Conservation (phyloP, 345 rosid genomes). For the Sonneratia caseolaris region DNA sequence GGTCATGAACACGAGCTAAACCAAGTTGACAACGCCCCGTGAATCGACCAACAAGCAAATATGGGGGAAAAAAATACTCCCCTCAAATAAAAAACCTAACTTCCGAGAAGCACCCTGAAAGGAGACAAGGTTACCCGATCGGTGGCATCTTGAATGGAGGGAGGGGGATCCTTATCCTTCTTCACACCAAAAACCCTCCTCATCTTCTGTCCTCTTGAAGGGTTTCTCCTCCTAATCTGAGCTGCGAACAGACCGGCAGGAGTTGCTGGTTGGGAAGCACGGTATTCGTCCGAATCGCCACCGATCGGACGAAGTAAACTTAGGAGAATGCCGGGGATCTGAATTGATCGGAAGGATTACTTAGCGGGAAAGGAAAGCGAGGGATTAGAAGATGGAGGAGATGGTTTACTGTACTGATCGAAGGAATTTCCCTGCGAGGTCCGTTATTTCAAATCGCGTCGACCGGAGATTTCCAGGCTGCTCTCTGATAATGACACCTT, state of each 20-base stretch:
- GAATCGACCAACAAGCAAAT: not conserved
- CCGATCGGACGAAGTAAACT: not conserved
- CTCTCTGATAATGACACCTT: too few relatives aligned
- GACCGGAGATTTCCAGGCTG: too few relatives aligned
- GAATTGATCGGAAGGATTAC: not conserved
- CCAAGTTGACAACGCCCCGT: not conserved
- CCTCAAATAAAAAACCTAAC: not conserved
- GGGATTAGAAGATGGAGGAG: too few relatives aligned
- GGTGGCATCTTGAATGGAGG: conserved; percentile 73
- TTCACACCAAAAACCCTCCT: conserved; percentile 76
- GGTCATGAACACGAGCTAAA: not conserved
- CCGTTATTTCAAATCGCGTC: too few relatives aligned
- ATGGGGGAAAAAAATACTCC: too few relatives aligned
- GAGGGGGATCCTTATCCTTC: conserved; percentile 93
- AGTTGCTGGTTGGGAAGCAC: not conserved
- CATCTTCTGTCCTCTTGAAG: conserved; percentile 31
- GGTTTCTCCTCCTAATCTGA: not conserved
- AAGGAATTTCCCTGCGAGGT: too few relatives aligned
- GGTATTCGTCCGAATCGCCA: not conserved
- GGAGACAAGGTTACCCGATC: conserved; percentile 41
- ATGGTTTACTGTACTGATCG: too few relatives aligned
- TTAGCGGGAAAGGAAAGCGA: not conserved
- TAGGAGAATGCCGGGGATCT: not conserved
- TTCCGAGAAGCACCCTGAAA: not conserved
- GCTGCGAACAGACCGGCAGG: not conserved